Conservation (phyloP, 179 eudicot genomes). For the Gypsophila paniculata region DNA sequence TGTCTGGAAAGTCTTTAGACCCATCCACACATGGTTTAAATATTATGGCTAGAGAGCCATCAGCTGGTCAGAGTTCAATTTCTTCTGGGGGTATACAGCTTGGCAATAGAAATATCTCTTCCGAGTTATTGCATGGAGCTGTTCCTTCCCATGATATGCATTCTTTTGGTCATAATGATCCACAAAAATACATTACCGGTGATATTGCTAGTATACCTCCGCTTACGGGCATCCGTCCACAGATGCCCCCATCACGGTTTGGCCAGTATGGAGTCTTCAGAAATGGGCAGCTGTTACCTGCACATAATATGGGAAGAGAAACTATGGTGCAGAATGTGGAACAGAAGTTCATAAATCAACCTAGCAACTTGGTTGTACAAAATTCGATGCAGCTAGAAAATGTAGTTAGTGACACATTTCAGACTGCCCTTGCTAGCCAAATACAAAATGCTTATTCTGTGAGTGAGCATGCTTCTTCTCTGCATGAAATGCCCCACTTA, state of each 20-base stretch:
- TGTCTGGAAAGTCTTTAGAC: slow-evolving; percentile 26
- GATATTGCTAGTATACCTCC: slow-evolving; percentile 36
- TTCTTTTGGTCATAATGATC: slow-evolving; percentile 38
- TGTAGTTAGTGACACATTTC: slow-evolving; percentile 37
- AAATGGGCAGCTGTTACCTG: slow-evolving; percentile 56
- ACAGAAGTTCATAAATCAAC: slow-evolving; percentile 35
- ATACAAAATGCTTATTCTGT: slow-evolving; percentile 25
- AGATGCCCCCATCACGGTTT: slow-evolving; percentile 93
- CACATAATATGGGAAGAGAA: slow-evolving; percentile 35
- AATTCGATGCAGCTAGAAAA: slow-evolving; percentile 31
- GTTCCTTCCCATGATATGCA: slow-evolving; percentile 38
- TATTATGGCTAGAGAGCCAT: slow-evolving; percentile 29
- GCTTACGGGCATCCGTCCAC: slow-evolving; percentile 58
- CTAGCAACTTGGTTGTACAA: slow-evolving; percentile 33
- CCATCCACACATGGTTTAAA: slow-evolving; percentile 29
- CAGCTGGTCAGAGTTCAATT: slow-evolving; percentile 27
- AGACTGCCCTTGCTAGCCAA: slow-evolving; percentile 30
- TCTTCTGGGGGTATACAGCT: slow-evolving; percentile 42
- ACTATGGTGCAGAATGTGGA: slow-evolving; percentile 31
- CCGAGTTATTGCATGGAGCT: slow-evolving; percentile 34
- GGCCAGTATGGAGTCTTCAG: slow-evolving; percentile 58
- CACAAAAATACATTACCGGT: slow-evolving; percentile 35
- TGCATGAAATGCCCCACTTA: slow-evolving; percentile 29
- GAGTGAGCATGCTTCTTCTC: slow-evolving; percentile 33
- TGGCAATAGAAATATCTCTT: slow-evolving; percentile 29